phyloP scores from a whole-genome alignment of 805 yeast species.

The Cyberlindnera maritima region DNA sequence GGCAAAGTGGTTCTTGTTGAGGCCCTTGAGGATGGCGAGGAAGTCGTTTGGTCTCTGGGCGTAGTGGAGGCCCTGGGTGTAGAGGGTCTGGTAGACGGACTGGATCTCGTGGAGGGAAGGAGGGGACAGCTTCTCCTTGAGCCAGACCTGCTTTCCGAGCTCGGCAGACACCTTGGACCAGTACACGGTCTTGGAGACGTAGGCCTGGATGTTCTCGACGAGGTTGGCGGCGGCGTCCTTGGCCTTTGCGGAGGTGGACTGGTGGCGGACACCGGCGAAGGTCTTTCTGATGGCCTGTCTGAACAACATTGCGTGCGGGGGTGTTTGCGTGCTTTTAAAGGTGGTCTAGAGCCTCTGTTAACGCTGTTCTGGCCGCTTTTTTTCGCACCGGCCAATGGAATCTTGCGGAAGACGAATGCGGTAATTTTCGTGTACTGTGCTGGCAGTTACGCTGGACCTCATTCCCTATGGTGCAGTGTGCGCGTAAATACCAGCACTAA shows the following conservation, averaged over 20 bases:
- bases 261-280: slow-evolving; percentile 31
- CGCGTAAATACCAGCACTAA: slow-evolving; percentile 1
- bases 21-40: slow-evolving; percentile 42
- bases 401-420: not conserved
- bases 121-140: slow-evolving; percentile 91
- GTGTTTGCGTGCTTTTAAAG: not conserved
- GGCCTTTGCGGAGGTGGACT: slow-evolving; percentile 31
- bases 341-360: not conserved
- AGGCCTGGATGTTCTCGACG: slow-evolving; percentile 34
- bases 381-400: slow-evolving; percentile 2
- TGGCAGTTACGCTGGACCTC: not conserved
- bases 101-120: slow-evolving; percentile 78
- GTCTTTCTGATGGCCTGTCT: slow-evolving; percentile 26
- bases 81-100: slow-evolving; percentile 60
- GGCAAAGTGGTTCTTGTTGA: slow-evolving; percentile 54
- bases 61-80: slow-evolving; percentile 42
- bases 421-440: slow-evolving; percentile 5
- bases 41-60: slow-evolving; percentile 61
- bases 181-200: slow-evolving; percentile 63
- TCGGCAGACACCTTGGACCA: slow-evolving; percentile 64
- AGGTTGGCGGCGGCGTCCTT: slow-evolving; percentile 35
- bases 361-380: not conserved
- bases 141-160: slow-evolving; percentile 62
- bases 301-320: slow-evolving; percentile 18
- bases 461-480: not conserved